Base-by-base conservation (phyloP, 805 yeast genomes). In the Kluyveromyces starmeri region DNA sequence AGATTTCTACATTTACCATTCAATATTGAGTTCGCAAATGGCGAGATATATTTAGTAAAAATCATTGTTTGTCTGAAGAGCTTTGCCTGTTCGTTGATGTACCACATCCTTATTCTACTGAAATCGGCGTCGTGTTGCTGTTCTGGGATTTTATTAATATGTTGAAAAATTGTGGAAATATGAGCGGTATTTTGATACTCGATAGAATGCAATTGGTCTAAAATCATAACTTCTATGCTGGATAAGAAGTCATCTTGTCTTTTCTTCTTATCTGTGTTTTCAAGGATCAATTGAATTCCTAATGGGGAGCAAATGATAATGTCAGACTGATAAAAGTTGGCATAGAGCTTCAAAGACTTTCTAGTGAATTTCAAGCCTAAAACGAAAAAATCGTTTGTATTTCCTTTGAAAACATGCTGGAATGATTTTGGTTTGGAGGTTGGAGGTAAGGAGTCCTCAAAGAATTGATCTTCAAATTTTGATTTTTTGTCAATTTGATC, bases 131-230 rank as follows among this genome's bases (percentile, higher is more conserved):
- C 81, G 43, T 76, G 86, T 43, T 82, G 77, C 33, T 79, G 74
- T 42, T 74, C 73, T 5, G 97, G 97, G 29, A 86, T 74, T 37
- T 68, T 64, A 58, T 88, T 86, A 37, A 86, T 45, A 51, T 79
- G 76, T 42, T 76, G 75, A 45, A 78, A 63, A n/a, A 81, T 59
- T 5, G 77, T 70, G 11, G 78, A 76, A 7, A 92, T 69, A 59
- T 89, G 95, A 23, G 81, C 81, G 88, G 96, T 82, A 51, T 88
- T 85, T 59, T 92, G 98, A 82, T 81, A 82, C 51, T 83, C 82
- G 43, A 88, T 67, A 20, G 85, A 83, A 50, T 86, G 86, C 9
- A 92, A 75, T 48, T 83, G 83, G 58, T 92, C 98, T 25, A 85
- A 59, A 13, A 88, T 61, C 32, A 80, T 58, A 3, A 92, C 57